Percentiles rank a stretch among this genome's conserved stretches.
phyloP scores from a whole-genome alignment of 1,284 basidiomycete genomes.

The Melampsora americana region DNA sequence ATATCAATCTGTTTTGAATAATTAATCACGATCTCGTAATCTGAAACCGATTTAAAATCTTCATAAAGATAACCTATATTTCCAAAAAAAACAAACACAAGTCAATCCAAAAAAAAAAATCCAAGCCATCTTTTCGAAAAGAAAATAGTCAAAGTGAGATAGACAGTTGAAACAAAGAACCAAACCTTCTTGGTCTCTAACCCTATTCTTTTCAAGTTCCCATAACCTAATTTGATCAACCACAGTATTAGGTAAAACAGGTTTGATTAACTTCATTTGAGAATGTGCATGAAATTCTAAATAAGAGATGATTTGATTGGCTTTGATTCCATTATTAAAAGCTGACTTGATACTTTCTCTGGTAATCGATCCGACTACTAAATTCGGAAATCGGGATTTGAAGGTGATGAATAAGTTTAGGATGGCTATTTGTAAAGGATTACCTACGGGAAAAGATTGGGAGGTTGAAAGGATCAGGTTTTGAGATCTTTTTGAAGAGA shows the following conservation, averaged over 20 bases:
- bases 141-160: neutral
- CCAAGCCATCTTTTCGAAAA: neutral
- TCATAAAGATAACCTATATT: conserved; percentile 76
- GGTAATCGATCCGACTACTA: conserved; percentile 90
- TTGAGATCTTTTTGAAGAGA: neutral
- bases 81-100: neutral
- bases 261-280: conserved; percentile 89
- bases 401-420: conserved; percentile 89
- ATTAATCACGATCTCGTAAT: conserved; percentile 79
- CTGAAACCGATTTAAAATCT: conserved; percentile 76
- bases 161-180: conserved; percentile 21
- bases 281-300: conserved; percentile 90
- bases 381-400: conserved; percentile 90
- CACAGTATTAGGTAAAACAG: conserved; percentile 86
- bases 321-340: conserved; percentile 88
- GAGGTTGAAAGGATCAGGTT: neutral
- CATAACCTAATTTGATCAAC: conserved; percentile 97
- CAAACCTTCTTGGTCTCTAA: conserved; percentile 78
- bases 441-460: too few species aligned
- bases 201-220: conserved; percentile 92
- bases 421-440: conserved; percentile 92
- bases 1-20: conserved; percentile 79
- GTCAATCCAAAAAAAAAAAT: neutral
- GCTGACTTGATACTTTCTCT: conserved; percentile 92
- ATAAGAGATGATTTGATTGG: conserved; percentile 97